Percentiles rank a stretch among this genome's conserved stretches.
Evolutionary conservation across 2,329 filamentous ascomycete genomes (phyloP).

Genomic region (Tolypocladium tropicale): DNA sequence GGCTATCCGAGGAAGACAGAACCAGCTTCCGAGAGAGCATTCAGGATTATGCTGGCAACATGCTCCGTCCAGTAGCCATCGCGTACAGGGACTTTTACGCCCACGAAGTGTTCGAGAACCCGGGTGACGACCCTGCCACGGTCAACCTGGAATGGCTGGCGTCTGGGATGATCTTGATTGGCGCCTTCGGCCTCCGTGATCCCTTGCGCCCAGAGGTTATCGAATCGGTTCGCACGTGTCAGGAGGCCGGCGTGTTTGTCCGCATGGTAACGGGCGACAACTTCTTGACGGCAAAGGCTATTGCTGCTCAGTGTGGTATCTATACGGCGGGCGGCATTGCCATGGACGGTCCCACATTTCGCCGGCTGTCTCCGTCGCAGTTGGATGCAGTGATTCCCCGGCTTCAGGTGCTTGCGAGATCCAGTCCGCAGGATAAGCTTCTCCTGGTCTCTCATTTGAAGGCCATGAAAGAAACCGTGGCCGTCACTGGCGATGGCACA

Average conservation of each 20-base stretch:
- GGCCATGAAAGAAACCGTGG: conserved; percentile 55
- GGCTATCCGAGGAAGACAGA: conserved; percentile 20
- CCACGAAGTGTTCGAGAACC: conserved; percentile 53
- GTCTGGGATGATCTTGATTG: conserved; percentile 38
- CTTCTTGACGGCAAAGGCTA: conserved; percentile 31
- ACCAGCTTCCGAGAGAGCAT: conserved; percentile 22
- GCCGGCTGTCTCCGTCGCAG: conserved; percentile 40
- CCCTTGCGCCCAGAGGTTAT: conserved; percentile 53
- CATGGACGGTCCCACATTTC: conserved; percentile 45
- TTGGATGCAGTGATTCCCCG: conserved; percentile 44
- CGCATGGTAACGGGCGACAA: conserved; percentile 50
- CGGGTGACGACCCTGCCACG: conserved; percentile 21
- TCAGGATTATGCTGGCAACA: conserved; percentile 50
- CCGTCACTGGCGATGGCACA: conserved; percentile 56
- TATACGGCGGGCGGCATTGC: conserved; percentile 54
- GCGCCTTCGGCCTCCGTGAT: conserved; percentile 54
- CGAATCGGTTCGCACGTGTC: conserved; percentile 51
- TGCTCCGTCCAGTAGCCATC: conserved; percentile 65
- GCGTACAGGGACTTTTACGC: conserved; percentile 63
- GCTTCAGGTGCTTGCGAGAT: conserved; percentile 57
- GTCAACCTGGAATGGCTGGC: conserved; percentile 26
- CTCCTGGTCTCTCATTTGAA: conserved; percentile 54
- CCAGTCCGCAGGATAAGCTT: conserved; percentile 60
- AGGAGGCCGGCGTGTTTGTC: conserved; percentile 54
- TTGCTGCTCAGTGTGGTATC: conserved; percentile 31